Percentiles rank a stretch among this genome's conserved stretches.
Conservation (phyloP, 805 yeast genomes). For the Ogataea corticis region DNA sequence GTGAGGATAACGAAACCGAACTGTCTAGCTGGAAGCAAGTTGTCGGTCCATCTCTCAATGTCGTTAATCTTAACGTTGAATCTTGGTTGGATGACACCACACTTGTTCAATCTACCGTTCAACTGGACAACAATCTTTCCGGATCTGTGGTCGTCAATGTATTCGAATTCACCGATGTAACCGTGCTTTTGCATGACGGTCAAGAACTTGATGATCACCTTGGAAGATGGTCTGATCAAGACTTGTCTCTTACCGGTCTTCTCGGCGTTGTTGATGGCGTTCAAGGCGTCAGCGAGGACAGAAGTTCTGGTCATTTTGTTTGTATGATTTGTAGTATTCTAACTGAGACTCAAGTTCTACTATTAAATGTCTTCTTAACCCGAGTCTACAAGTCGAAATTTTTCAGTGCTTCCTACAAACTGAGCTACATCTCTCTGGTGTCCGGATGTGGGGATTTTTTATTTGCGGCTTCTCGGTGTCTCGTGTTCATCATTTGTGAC, state of each 20-base stretch:
- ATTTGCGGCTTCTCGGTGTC: constrained; percentile 1
- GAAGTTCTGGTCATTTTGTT: constrained; percentile 92
- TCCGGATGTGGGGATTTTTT: constrained; percentile 6
- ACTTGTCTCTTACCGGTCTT: constrained; percentile 99
- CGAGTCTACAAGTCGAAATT: constrained; percentile 1
- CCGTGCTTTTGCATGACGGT: constrained; percentile 97
- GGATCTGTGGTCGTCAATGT: constrained; percentile 98
- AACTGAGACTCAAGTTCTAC: background rate
- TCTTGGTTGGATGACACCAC: constrained; percentile 99
- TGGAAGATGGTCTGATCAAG: constrained; percentile 95
- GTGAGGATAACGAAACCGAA: constrained; percentile 97
- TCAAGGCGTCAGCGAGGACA: constrained; percentile 97
- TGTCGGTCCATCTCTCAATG: constrained; percentile 97
- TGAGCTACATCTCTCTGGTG: constrained; percentile 2
- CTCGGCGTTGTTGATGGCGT: constrained; percentile 98
- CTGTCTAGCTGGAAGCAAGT: constrained; percentile 98
- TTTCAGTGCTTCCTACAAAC: constrained; percentile 2
- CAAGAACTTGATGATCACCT: constrained; percentile 96
- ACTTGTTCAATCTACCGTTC: constrained; percentile 98
- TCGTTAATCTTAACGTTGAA: constrained; percentile 94
- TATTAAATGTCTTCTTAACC: background rate
- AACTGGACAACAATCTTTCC: constrained; percentile 96
- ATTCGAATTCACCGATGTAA: constrained; percentile 98
- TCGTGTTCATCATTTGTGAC: constrained; percentile 10
- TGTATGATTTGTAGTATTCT: background rate